phyloP scores from a whole-genome alignment of 129 eudicot genomes.

The Pittosporum tobira region DNA sequence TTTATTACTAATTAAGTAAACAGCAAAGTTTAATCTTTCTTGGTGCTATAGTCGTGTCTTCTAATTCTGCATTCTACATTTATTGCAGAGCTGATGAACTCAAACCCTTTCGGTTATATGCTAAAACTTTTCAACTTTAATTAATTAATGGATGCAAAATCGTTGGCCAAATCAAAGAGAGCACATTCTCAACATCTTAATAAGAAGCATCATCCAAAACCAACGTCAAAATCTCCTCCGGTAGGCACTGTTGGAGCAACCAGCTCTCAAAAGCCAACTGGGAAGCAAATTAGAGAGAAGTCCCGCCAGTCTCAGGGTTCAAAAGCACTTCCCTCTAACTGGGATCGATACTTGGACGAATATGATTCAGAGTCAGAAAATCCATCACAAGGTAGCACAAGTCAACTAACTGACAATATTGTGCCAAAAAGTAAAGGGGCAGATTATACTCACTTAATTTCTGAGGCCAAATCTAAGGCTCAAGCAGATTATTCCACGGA shows the following conservation, averaged over 20 bases:
- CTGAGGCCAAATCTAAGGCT: slow-evolving; percentile 63
- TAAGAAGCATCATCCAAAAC: slow-evolving; percentile 62
- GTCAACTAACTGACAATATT: slow-evolving; percentile 36
- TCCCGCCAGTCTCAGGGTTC: slow-evolving; percentile 24
- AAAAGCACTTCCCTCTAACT: slow-evolving; percentile 60
- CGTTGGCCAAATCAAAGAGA: slow-evolving; percentile 88
- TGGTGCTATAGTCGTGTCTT: not conserved
- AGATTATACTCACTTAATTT: slow-evolving; percentile 55
- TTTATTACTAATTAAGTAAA: too few relatives aligned
- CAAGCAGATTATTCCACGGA: slow-evolving; percentile 24
- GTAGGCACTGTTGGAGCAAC: slow-evolving; percentile 24
- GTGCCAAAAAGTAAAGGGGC: slow-evolving; percentile 83
- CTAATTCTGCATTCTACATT: not conserved
- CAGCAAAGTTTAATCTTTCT: not conserved
- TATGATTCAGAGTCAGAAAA: slow-evolving; percentile 27
- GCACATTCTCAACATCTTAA: slow-evolving; percentile 67
- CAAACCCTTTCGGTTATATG: not conserved
- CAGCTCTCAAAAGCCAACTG: slow-evolving; percentile 24
- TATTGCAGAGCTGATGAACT: slow-evolving; percentile 5
- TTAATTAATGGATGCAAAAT: slow-evolving; percentile 59
- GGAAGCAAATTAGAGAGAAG: slow-evolving; percentile 29
- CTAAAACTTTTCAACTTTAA: not conserved
- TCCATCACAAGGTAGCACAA: slow-evolving; percentile 18
- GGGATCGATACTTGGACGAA: slow-evolving; percentile 72
- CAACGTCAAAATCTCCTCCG: slow-evolving; percentile 32